Percentiles rank a stretch among this genome's conserved stretches.
Evolutionary conservation across 768 basidiomycete genomes (phyloP).

Genomic region (Termitomyces sp.): DNA sequence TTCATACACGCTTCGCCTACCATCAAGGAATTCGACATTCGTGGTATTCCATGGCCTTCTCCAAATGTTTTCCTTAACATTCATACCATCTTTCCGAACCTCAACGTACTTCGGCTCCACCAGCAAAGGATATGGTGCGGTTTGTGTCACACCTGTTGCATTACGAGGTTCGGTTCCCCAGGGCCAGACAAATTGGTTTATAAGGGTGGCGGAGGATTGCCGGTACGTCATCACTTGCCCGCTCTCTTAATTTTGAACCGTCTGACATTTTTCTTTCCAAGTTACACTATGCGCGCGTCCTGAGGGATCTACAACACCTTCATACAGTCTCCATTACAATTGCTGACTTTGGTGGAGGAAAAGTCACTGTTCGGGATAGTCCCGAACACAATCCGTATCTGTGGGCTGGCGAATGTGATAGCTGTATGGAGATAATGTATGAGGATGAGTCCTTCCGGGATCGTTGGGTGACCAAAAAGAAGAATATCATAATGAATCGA

Average conservation of each 20-base stretch:
- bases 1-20: slow-evolving; percentile 21
- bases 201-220: slow-evolving; percentile 27
- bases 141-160: slow-evolving; percentile 28
- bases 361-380: slow-evolving; percentile 13
- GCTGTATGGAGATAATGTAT: slow-evolving; percentile 31
- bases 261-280: slow-evolving; percentile 8
- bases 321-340: slow-evolving; percentile 26
- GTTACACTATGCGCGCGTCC: slow-evolving; percentile 28
- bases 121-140: slow-evolving; percentile 29
- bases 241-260: neutral
- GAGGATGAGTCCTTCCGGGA: slow-evolving; percentile 25
- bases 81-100: slow-evolving; percentile 16
- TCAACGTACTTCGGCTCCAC: slow-evolving; percentile 21
- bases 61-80: slow-evolving; percentile 22
- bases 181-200: slow-evolving; percentile 23
- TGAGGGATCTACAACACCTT: slow-evolving; percentile 20
- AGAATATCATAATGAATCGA: slow-evolving; percentile 12
- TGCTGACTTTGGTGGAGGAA: slow-evolving; percentile 20
- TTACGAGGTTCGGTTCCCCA: slow-evolving; percentile 20
- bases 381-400: slow-evolving; percentile 16
- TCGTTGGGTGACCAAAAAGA: slow-evolving; percentile 26
- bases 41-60: slow-evolving; percentile 26
- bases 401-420: slow-evolving; percentile 35
- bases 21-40: slow-evolving; percentile 24
- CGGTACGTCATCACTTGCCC: slow-evolving; percentile 19